phyloP scores from a whole-genome alignment of 495 filamentous ascomycete genomes.

The Penicillium paxilli region DNA sequence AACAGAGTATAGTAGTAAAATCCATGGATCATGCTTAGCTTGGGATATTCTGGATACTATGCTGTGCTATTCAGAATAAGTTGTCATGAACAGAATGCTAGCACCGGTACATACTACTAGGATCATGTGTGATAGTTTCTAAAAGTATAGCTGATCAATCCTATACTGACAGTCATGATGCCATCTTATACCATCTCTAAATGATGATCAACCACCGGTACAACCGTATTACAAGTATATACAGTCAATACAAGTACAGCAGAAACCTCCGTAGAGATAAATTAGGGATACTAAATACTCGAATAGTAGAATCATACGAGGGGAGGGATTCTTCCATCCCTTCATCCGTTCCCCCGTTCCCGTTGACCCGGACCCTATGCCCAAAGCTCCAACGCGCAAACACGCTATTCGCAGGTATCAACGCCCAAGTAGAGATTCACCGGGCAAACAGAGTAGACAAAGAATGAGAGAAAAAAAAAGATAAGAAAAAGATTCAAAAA shows the following conservation, averaged over 20 bases:
- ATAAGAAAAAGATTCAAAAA: constrained; percentile 1
- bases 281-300: constrained; percentile 1
- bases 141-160: too few species aligned
- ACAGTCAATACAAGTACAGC: too few species aligned
- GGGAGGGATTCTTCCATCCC: constrained; percentile 12
- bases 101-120: not conserved
- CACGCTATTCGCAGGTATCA: constrained; percentile 22
- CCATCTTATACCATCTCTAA: too few species aligned
- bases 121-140: too few species aligned
- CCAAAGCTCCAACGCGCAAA: constrained; percentile 6
- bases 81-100: too few species aligned
- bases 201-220: too few species aligned
- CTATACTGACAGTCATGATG: too few species aligned
- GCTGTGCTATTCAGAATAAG: too few species aligned
- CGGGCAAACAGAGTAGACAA: constrained; percentile 5
- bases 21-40: too few species aligned
- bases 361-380: constrained; percentile 26
- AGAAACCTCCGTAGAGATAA: not conserved
- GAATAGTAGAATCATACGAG: constrained; percentile 5
- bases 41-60: not conserved
- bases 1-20: not conserved
- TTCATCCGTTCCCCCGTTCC: constrained; percentile 20
- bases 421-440: not conserved
- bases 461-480: constrained; percentile 1
- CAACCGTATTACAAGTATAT: too few species aligned